Percentiles rank a stretch among this genome's conserved stretches.
These are phyloP conservation scores for Lactarius psammicola DNA, from an alignment of 768 basidiomycete species.

Conservation along the genomic window DNA sequence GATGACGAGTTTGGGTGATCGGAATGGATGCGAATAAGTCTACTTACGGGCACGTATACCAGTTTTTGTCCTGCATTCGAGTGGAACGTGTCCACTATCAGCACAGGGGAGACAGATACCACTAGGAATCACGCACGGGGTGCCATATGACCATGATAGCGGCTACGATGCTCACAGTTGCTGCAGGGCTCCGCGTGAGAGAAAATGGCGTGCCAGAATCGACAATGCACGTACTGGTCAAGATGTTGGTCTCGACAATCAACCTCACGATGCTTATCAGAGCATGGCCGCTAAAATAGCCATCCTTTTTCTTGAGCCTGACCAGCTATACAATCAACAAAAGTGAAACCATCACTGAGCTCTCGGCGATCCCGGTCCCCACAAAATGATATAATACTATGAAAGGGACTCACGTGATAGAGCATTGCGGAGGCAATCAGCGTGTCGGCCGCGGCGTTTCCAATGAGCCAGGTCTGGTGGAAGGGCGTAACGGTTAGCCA, in stretches of 20 bases:
- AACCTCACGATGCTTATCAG: slow-evolving; percentile 29
- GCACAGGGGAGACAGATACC: too few relatives aligned
- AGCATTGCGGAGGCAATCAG: slow-evolving; percentile 11
- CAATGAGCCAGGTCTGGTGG: slow-evolving; percentile 14
- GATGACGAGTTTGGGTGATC: neutral
- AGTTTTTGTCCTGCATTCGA: slow-evolving; percentile 12
- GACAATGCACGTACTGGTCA: slow-evolving; percentile 20
- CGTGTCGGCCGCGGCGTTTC: slow-evolving; percentile 1
- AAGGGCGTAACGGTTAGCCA: neutral
- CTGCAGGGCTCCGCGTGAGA: neutral
- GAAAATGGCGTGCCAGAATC: too few relatives aligned
- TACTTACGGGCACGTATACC: slow-evolving; percentile 18
- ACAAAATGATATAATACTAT: too few relatives aligned
- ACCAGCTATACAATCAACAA: slow-evolving; percentile 2
- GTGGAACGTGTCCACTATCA: neutral
- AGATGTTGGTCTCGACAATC: slow-evolving; percentile 32
- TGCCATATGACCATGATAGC: neutral
- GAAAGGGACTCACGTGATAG: neutral
- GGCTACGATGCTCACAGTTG: slow-evolving; percentile 3
- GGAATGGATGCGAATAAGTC: too few relatives aligned
- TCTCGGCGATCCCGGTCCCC: neutral
- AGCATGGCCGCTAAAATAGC: neutral
- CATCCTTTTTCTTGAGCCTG: neutral
- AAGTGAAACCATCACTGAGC: slow-evolving; percentile 5
- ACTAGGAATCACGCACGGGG: slow-evolving; percentile 1